phyloP scores from a whole-genome alignment of 2,329 filamentous ascomycete species.

The Trichoderma koningii region DNA sequence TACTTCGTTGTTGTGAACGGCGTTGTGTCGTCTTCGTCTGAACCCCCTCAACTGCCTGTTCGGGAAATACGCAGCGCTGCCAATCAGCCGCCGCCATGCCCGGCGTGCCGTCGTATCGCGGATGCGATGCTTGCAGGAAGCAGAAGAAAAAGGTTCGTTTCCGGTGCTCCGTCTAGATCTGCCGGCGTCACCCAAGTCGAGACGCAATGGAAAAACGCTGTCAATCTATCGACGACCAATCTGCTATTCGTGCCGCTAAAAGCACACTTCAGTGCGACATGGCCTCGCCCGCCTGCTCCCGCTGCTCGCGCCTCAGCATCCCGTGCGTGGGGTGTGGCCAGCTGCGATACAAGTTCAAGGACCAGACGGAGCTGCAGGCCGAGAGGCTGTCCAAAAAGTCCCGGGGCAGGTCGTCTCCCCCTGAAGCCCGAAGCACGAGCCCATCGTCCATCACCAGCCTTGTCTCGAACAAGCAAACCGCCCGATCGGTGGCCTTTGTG shows the following conservation, averaged over 20 bases:
- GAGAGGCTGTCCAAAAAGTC: constrained; percentile 20
- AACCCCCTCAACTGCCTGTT: background rate
- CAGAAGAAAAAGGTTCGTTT: constrained; percentile 55
- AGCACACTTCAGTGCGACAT: constrained; percentile 48
- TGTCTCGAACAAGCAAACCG: constrained; percentile 36
- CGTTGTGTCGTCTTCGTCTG: background rate
- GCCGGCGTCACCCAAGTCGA: background rate
- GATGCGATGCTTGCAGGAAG: constrained; percentile 53
- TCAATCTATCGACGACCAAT: background rate
- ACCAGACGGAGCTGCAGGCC: constrained; percentile 31
- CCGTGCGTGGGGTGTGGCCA: constrained; percentile 50
- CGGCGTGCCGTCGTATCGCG: constrained; percentile 53
- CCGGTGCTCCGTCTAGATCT: background rate
- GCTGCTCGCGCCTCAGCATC: constrained; percentile 50
- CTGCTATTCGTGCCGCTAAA: constrained; percentile 12
- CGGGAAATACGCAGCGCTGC: constrained; percentile 16
- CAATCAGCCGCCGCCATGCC: constrained; percentile 43
- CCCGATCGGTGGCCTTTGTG: constrained; percentile 33
- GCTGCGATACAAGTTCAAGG: constrained; percentile 53
- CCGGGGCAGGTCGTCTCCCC: constrained; percentile 3
- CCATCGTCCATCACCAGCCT: constrained; percentile 13
- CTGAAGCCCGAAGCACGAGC: background rate
- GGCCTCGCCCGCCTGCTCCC: constrained; percentile 45
- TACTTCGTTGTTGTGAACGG: too few relatives aligned
- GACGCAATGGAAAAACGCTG: background rate